A percentile compares a stretch with the other conserved stretches of the same genome.
Evolutionary conservation across 768 basidiomycete genomes (phyloP).

Genomic region (Naganishia randhawae): DNA sequence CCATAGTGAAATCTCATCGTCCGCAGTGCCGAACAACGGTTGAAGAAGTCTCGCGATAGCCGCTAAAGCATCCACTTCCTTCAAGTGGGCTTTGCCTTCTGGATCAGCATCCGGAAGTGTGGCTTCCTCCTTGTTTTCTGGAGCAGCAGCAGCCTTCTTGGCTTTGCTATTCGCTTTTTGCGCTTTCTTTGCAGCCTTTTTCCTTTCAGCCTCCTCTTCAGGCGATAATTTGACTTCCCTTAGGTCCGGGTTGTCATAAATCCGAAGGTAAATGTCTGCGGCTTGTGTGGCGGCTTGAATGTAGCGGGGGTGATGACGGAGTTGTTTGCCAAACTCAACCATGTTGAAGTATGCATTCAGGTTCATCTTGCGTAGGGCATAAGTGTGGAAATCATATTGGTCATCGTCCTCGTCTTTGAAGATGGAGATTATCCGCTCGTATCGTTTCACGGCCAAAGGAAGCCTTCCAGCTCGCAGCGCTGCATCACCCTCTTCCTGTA

Average conservation of each 20-base stretch:
- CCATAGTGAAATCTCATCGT: neutral
- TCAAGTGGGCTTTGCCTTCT: constrained; percentile 23
- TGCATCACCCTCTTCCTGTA: constrained; percentile 74
- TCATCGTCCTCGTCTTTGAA: constrained; percentile 89
- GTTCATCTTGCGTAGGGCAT: constrained; percentile 83
- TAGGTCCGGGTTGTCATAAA: constrained; percentile 43
- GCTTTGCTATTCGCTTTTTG: constrained; percentile 46
- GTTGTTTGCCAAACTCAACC: constrained; percentile 72
- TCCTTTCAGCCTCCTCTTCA: constrained; percentile 49
- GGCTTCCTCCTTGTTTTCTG: constrained; percentile 30
- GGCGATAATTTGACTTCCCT: constrained; percentile 40
- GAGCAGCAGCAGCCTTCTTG: constrained; percentile 26
- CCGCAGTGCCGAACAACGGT: neutral
- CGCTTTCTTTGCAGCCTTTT: constrained; percentile 47
- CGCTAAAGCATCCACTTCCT: constrained; percentile 28
- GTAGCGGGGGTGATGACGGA: constrained; percentile 74
- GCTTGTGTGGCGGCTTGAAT: constrained; percentile 68
- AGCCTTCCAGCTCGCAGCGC: constrained; percentile 64
- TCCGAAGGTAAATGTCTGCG: constrained; percentile 57
- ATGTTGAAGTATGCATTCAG: constrained; percentile 77
- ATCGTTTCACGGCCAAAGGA: constrained; percentile 79
- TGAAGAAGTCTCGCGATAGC: constrained; percentile 19
- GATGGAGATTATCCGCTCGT: constrained; percentile 69
- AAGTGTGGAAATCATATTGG: constrained; percentile 96
- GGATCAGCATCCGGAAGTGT: constrained; percentile 28